Evolutionary conservation across 2,329 filamentous ascomycete species (phyloP), one percentile per base, ranked within the genome.

Genomic region (Penicillium palitans): DNA sequence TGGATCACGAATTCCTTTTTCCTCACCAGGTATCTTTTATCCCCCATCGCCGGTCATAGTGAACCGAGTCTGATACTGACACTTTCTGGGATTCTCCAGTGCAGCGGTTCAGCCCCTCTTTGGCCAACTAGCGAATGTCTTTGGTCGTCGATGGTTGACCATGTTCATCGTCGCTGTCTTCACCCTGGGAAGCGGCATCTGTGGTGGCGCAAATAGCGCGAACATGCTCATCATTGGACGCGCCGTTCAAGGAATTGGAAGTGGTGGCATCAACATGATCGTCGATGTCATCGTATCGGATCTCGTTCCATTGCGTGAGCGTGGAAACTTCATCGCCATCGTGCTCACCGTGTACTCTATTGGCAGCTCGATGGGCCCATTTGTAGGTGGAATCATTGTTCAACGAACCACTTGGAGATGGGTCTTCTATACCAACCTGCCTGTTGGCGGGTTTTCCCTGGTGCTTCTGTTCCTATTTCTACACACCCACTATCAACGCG

Each of bases 201-300:
- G 41, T n/a, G 41, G 41, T 44, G 24, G 41, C 7, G 41, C 24
- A 17, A 44, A 25, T 44, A 6, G 41, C 41, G 41, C 41, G 21
- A 25, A 44, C 8, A 44, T 44, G 41, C 21, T 44, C 41, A 44
- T 44, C 15, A 15, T 44, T 4, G 41, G 41, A 25, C 41, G 41
- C 21, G 41, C 41, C 4, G 21, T 87, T 0, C 83, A 87, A 54
- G 84, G 85, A 0, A 65, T 81, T 4, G 81, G 80, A 0, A 74
- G 72, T 2, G 79, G 78, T 1, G 80, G 80, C 1, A 74, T 79
- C 61, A 60, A 53, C 3, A 55, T 80, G 41, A 69, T 84, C 2
- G 72, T 77, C 5, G 78, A 80, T 25, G 75, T 83, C 52, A 76
- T 85, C 19, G 72, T 83, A 8, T 80, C 75, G 25, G 83, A 84